These are phyloP conservation scores for Herpetomonas tarakana DNA, from an alignment of 208 protist genomes.

Conservation along the genomic window DNA sequence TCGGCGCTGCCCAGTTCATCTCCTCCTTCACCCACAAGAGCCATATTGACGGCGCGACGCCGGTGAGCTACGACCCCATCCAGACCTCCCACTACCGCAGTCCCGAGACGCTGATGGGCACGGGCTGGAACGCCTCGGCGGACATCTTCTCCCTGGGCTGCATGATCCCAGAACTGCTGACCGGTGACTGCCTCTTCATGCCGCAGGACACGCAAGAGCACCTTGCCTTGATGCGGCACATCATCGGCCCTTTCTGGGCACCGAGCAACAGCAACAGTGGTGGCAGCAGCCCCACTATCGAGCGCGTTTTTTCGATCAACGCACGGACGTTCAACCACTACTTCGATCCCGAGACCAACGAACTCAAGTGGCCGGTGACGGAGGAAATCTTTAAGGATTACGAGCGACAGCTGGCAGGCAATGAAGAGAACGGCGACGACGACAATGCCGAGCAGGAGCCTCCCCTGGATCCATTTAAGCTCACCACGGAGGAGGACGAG, in stretches of 20 bases:
- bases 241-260: slow-evolving; percentile 57
- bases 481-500: slow-evolving; percentile 35
- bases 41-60: slow-evolving; percentile 32
- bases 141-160: slow-evolving; percentile 83
- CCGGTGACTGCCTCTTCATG: slow-evolving; percentile 74
- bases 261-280: slow-evolving; percentile 16
- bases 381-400: slow-evolving; percentile 14
- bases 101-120: slow-evolving; percentile 71
- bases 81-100: slow-evolving; percentile 82
- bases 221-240: slow-evolving; percentile 70
- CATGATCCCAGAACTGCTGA: slow-evolving; percentile 80
- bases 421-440: background rate
- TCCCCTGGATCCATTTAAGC: slow-evolving; percentile 23
- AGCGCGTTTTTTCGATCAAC: slow-evolving; percentile 44
- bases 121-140: slow-evolving; percentile 61
- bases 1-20: slow-evolving; percentile 62
- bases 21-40: slow-evolving; percentile 33
- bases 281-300: slow-evolving; percentile 15
- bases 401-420: background rate
- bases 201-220: slow-evolving; percentile 73
- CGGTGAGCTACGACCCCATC: slow-evolving; percentile 64
- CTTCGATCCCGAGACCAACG: slow-evolving; percentile 41
- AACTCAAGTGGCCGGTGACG: slow-evolving; percentile 52
- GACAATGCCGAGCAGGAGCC: slow-evolving; percentile 21
- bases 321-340: slow-evolving; percentile 47